phyloP scores from a whole-genome alignment of 169 alveolate species.

The Eimeria praecox region DNA sequence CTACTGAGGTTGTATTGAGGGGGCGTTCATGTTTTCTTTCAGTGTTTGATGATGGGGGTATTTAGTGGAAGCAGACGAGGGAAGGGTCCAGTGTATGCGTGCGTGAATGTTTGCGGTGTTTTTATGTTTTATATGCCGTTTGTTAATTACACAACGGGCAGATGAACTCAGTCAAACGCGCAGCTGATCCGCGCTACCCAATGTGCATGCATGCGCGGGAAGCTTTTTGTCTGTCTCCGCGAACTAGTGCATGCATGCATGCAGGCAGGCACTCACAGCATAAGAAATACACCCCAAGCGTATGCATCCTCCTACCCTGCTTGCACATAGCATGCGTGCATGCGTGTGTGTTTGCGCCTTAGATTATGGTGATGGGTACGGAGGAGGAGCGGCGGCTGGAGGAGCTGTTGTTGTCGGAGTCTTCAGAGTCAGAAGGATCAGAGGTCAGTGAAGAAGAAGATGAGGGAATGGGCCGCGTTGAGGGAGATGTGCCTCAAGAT shows the following conservation, averaged over 20 bases:
- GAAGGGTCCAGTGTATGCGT: neutral
- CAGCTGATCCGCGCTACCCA: neutral
- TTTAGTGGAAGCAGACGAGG: too few species aligned
- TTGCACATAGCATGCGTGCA: neutral
- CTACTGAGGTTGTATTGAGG: too few species aligned
- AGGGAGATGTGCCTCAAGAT: constrained; percentile 72
- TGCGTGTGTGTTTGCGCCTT: neutral
- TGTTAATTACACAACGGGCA: neutral
- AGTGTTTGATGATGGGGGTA: too few species aligned
- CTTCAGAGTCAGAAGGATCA: constrained; percentile 18
- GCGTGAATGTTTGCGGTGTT: neutral
- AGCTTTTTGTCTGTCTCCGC: too few species aligned
- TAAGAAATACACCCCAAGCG: neutral
- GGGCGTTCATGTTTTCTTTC: too few species aligned
- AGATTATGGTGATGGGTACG: constrained; percentile 81
- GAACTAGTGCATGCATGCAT: neutral
- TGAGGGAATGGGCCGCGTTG: constrained; percentile 81
- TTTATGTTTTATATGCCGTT: neutral
- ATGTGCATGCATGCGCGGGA: neutral
- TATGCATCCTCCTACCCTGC: too few species aligned
- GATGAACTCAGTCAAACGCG: neutral
- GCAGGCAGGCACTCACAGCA: neutral
- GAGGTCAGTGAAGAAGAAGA: constrained; percentile 76
- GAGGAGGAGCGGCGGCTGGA: constrained; percentile 82
- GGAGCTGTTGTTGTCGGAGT: constrained; percentile 75